These are phyloP conservation scores for Penstemon davidsonii DNA, from an alignment of 257 asterid genomes.

Conservation along the genomic window DNA sequence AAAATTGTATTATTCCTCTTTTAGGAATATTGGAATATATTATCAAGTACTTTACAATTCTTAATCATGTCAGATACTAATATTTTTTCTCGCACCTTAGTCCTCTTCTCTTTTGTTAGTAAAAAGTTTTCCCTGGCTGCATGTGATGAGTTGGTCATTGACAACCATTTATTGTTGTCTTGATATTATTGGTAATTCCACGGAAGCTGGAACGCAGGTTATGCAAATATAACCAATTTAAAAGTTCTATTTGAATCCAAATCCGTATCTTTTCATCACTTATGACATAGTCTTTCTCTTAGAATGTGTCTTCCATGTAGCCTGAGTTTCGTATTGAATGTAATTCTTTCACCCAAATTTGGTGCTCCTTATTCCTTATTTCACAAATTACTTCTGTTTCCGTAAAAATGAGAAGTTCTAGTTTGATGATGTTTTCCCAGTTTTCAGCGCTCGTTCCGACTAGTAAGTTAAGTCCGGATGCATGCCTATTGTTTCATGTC, in stretches of 20 bases:
- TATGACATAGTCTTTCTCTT: neutral
- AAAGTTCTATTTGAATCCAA: neutral
- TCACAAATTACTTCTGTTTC: conserved; percentile 1
- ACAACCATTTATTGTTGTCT: conserved; percentile 15
- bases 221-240: neutral
- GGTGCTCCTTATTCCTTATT: neutral
- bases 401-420: neutral
- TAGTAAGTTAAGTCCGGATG: neutral
- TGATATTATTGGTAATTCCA: neutral
- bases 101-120: neutral
- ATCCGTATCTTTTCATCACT: neutral
- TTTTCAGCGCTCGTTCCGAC: neutral
- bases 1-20: conserved; percentile 10
- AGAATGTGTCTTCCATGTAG: neutral
- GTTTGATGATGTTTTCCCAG: neutral
- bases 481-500: neutral
- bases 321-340: neutral
- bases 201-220: conserved; percentile 1
- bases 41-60: neutral
- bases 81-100: neutral
- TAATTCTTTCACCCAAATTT: neutral
- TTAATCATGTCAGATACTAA: conserved; percentile 4
- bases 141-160: conserved; percentile 12
- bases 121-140: conserved; percentile 11
- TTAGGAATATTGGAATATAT: conserved; percentile 7